Base-by-base conservation (phyloP, 1,139 yeast species). In the Diutina pseudorugosa region DNA sequence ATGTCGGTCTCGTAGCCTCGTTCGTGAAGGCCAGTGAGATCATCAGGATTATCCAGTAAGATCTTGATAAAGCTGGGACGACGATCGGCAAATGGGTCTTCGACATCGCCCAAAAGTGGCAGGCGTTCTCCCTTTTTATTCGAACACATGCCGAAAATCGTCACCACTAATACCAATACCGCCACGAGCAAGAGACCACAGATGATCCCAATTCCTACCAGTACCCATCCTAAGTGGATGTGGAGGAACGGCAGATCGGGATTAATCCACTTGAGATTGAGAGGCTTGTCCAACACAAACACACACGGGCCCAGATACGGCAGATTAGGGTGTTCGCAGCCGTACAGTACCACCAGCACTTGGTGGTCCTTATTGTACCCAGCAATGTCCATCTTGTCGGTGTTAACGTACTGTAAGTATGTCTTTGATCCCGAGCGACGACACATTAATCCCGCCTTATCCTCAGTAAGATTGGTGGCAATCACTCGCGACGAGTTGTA, bases 281-380 rank as follows among this genome's bases (percentile, higher is more conserved):
- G 60, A 5, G 93, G 91, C 52, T 82, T 72, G 59, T 90, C 96
- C 36, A 89, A 71, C 19, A 85, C 67, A 55, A 88, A 79, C 1
- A 90, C 80, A 55, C 96, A 88, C 1, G 83, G 69, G 1, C 61
- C 59, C 40, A 66, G 61, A 11, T 18, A 20, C 61, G 57, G 7
- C 56, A 54, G 9, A 80, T 56, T 1, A 62, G 71, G 0, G 90
- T 75, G 59, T 23, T n/a, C 49, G n/a, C 91, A 82, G 1, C 96
- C 97, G 59, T 78, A 80, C 30, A 79, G 75, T 21, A 85, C 57
- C 8, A 90, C 69, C 52, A 83, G 71, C 0, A 86, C 85, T 58
- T 84, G 89, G 58, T 79, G 84, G 51, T 82, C 85, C 33, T 66
- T 63, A 52, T 72, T 70, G 16, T 85, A 85, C 53, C 81, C 75